Conservation (phyloP, 768 basidiomycete genomes). For the Harrya chromipes region DNA sequence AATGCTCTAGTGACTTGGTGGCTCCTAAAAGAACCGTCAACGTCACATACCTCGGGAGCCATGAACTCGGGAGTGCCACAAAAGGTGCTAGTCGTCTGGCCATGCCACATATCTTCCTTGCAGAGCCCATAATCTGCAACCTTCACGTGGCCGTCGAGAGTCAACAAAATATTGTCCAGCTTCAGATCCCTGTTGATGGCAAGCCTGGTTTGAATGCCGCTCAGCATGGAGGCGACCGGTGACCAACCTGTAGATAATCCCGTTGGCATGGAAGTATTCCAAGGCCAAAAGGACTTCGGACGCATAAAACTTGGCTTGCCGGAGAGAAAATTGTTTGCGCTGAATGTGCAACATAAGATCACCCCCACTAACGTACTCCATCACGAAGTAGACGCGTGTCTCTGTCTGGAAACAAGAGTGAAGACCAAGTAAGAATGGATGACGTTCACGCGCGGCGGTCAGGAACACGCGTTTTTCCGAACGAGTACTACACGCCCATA, state of each 20-base stretch:
- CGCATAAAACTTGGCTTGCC: conserved; percentile 99
- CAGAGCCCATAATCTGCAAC: conserved; percentile 99
- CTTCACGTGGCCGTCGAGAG: conserved; percentile 96
- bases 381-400: conserved; percentile 98
- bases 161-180: conserved; percentile 95
- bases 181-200: conserved; percentile 78
- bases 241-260: conserved; percentile 94
- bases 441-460: conserved; percentile 93
- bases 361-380: conserved; percentile 99
- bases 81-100: conserved; percentile 95
- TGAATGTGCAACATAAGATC: conserved; percentile 99
- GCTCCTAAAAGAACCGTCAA: neutral
- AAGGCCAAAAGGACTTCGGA: conserved; percentile 93
- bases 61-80: conserved; percentile 99
- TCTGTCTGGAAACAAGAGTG: conserved; percentile 99
- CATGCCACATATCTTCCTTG: conserved; percentile 99
- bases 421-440: conserved; percentile 94
- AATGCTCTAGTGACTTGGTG: conserved; percentile 2
- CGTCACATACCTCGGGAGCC: conserved; percentile 87
- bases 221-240: conserved; percentile 21
- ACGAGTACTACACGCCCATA: conserved; percentile 65
- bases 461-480: conserved; percentile 99
- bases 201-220: neutral
- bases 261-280: conserved; percentile 97
- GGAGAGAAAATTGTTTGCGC: conserved; percentile 96